These are phyloP conservation scores for Eucalyptus brandiana DNA, from an alignment of 345 rosid species.

Conservation along the genomic window DNA sequence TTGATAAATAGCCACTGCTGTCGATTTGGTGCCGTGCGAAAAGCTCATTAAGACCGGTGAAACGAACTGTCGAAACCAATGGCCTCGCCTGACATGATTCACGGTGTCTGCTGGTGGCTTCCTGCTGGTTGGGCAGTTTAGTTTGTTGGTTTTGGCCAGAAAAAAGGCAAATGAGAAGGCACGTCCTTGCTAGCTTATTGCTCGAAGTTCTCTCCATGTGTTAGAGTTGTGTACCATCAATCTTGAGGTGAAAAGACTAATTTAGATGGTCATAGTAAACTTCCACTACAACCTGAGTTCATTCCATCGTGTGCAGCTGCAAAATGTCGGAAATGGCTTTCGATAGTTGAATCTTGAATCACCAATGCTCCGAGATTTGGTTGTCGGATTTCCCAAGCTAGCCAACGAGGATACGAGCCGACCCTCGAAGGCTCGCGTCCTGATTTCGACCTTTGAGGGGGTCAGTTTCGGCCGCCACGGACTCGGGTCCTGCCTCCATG, in stretches of 20 bases:
- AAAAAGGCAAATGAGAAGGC: not conserved
- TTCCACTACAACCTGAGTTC: not conserved
- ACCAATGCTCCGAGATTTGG: not conserved
- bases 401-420: not conserved
- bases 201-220: not conserved
- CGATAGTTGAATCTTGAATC: not conserved
- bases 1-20: not conserved
- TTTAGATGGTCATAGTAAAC: not conserved
- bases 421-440: not conserved
- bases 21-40: not conserved
- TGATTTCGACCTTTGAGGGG: not conserved
- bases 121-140: not conserved
- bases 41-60: not conserved
- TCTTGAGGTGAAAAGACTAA: not conserved
- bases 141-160: not conserved
- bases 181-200: not conserved
- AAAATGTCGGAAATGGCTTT: not conserved
- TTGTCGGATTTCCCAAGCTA: not conserved
- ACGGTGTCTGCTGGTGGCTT: not conserved
- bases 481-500: not conserved
- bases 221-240: not conserved
- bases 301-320: not conserved
- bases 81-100: not conserved
- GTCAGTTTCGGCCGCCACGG: not conserved
- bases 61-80: not conserved